phyloP scores from a whole-genome alignment of 2,329 filamentous ascomycete genomes.

The Pleoardoris graminearum region DNA sequence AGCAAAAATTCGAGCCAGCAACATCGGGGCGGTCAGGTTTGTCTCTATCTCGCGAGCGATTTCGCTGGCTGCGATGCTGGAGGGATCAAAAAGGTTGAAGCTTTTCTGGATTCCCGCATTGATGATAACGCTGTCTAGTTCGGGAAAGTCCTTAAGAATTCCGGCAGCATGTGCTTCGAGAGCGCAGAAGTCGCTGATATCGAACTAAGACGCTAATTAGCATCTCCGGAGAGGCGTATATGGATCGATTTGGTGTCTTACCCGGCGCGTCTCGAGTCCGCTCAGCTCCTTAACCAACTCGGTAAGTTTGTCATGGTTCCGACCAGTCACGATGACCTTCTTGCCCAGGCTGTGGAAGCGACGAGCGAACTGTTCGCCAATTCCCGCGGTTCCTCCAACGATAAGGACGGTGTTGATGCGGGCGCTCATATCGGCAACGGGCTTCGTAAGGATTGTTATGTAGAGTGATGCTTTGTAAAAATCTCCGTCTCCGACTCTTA shows the following conservation, averaged over 20 bases:
- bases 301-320: neutral
- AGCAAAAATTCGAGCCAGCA: constrained; percentile 5
- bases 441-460: too few species aligned
- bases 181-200: constrained; percentile 5
- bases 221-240: too few species aligned
- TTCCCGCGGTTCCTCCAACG: neutral
- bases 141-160: constrained; percentile 1
- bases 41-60: constrained; percentile 8
- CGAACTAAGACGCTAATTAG: constrained; percentile 5
- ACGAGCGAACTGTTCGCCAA: neutral
- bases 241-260: too few species aligned
- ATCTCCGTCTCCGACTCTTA: too few species aligned
- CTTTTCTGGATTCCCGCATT: constrained; percentile 9
- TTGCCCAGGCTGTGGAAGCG: neutral
- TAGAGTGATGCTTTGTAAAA: too few species aligned
- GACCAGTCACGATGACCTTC: constrained; percentile 3
- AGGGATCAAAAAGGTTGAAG: constrained; percentile 10
- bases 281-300: neutral
- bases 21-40: constrained; percentile 8
- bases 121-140: constrained; percentile 10
- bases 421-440: too few species aligned
- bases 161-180: neutral
- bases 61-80: neutral
- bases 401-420: neutral
- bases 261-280: constrained; percentile 6